Evolutionary conservation across 2,329 filamentous ascomycete genomes (phyloP).

Genomic region (Exserohilum rostratum): DNA sequence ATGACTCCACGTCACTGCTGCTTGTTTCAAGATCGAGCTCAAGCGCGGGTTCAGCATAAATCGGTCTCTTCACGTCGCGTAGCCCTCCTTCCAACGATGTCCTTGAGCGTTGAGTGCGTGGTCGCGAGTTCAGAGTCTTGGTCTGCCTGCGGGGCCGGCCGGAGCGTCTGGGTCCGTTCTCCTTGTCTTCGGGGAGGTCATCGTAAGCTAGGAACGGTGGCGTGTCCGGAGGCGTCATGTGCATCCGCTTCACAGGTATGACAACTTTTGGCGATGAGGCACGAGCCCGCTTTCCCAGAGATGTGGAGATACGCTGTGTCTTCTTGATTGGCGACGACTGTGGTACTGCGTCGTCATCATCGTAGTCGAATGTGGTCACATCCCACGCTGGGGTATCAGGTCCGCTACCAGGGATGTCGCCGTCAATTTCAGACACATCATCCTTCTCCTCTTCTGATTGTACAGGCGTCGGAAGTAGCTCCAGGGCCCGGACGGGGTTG

Average conservation of each 20-base stretch:
- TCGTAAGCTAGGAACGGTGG: constrained; percentile 24
- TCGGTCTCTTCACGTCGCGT: constrained; percentile 20
- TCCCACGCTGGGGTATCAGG: constrained; percentile 16
- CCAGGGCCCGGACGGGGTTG: constrained; percentile 27
- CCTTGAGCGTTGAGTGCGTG: constrained; percentile 21
- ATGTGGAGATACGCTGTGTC: constrained; percentile 8
- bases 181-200: constrained; percentile 19
- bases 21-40: not conserved
- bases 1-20: not conserved
- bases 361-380: constrained; percentile 15
- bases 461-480: constrained; percentile 36
- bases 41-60: constrained; percentile 17
- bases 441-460: constrained; percentile 29
- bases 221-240: constrained; percentile 24
- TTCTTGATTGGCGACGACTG: constrained; percentile 38
- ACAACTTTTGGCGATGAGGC: constrained; percentile 34
- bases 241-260: constrained; percentile 30
- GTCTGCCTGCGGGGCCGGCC: constrained; percentile 8
- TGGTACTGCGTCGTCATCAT: constrained; percentile 23
- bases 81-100: constrained; percentile 22
- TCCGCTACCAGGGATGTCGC: not conserved
- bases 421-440: constrained; percentile 22
- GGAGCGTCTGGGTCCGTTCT: constrained; percentile 13
- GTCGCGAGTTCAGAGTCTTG: constrained; percentile 2
- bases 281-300: constrained; percentile 34